Conservation (phyloP, 2,329 filamentous ascomycete genomes). For the Pleurostoma richardsiae region DNA sequence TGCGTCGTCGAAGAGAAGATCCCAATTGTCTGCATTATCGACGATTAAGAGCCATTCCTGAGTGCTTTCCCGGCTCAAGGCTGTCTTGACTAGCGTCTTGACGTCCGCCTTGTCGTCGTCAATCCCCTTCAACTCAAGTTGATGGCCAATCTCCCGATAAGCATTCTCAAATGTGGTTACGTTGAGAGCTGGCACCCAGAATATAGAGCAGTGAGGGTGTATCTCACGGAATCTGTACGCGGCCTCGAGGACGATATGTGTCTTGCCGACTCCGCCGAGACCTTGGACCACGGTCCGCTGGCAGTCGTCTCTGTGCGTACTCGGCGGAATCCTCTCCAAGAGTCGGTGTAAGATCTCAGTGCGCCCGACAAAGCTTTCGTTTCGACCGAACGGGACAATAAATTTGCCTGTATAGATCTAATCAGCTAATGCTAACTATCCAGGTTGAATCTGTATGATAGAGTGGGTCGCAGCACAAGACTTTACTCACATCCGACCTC, state of each 20-base stretch:
- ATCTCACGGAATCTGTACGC: conserved; percentile 18
- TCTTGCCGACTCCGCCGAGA: conserved; percentile 18
- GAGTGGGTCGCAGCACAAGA: no score
- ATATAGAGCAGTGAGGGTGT: conserved; percentile 26
- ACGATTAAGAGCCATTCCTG: conserved; percentile 34
- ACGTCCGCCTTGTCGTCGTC: conserved; percentile 27
- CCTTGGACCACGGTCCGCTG: neutral
- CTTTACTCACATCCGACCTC: no score
- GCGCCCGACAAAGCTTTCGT: conserved; percentile 18
- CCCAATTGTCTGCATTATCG: conserved; percentile 37
- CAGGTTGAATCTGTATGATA: no score
- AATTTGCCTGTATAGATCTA: neutral
- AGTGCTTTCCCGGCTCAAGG: conserved; percentile 18
- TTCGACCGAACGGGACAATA: conserved; percentile 16
- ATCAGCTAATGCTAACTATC: no score
- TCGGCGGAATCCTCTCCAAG: neutral
- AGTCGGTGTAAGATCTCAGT: conserved; percentile 10
- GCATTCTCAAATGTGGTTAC: conserved; percentile 23
- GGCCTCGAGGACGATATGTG: conserved; percentile 29
- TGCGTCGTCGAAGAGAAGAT: conserved; percentile 17
- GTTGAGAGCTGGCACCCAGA: conserved; percentile 30
- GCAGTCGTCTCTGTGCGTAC: neutral
- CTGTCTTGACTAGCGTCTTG: conserved; percentile 25
- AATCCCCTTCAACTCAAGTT: conserved; percentile 18
- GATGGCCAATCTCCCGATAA: conserved; percentile 24